Percentiles rank a stretch among this genome's conserved stretches.
These are phyloP conservation scores for Arctostaphylos glauca DNA, from an alignment of 148 eudicot species.

Conservation along the genomic window DNA sequence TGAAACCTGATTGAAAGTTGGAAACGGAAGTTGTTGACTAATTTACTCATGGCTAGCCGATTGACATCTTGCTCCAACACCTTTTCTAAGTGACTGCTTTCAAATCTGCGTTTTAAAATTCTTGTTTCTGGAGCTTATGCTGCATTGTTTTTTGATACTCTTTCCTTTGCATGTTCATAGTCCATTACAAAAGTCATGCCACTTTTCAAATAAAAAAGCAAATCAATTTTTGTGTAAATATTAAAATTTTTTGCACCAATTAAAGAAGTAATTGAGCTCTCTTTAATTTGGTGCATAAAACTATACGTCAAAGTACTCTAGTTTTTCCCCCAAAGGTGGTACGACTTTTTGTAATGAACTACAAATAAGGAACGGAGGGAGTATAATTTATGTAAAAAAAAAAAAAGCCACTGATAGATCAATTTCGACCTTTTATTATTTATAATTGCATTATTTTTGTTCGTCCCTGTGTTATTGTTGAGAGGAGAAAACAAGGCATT, in stretches of 20 bases:
- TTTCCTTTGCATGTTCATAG: no score
- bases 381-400: neutral
- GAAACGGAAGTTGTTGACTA: neutral
- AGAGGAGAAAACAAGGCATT: slow-evolving; percentile 8
- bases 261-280: no score
- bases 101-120: neutral
- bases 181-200: no score
- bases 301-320: no score
- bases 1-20: neutral
- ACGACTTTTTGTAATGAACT: no score
- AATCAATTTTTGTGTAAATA: no score
- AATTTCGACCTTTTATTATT: neutral
- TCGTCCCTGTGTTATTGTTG: neutral
- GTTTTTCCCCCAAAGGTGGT: no score
- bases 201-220: no score
- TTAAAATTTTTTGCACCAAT: no score
- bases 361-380: no score
- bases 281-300: no score
- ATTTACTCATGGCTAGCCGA: neutral
- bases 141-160: neutral
- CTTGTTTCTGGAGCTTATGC: neutral
- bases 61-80: neutral
- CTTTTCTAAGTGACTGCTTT: neutral
- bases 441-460: neutral
- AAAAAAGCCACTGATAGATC: neutral